Evolutionary conservation across 176 grass and related monocot genomes (phyloP), one percentile per base, ranked within the genome.

Genomic region (Canna indica): DNA sequence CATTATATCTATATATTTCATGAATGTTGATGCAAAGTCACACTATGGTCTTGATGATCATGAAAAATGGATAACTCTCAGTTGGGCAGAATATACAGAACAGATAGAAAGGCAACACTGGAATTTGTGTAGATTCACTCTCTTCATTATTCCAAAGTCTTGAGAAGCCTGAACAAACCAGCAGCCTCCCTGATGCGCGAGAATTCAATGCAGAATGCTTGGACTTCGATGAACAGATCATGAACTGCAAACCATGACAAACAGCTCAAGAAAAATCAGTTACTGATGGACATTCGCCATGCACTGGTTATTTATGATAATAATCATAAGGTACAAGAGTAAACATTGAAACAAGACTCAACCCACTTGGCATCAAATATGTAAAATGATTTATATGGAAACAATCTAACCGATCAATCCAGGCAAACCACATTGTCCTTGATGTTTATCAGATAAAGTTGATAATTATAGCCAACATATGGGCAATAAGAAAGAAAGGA

Each of bases 141-240:
- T 11, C 41, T 44, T 73, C 50, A 67, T 96, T 72, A 97, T 75
- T 96, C 88, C 79, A 92, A 60, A 25, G 86, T 83, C 62, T 97
- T 97, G 2, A 97, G 81, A 41, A 97, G 88, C 73, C 93, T 97
- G 72, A 97, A 97, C 60, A 92, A 79, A 16, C 77, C 84, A 25
- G 84, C 88, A 6, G 88, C 88, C 69, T 97, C 93, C 72, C 88
- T 97, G 77, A 97, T 92, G 27, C 88, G 79, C 0, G 86, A 92
- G 62, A 92, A 97, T 20, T 86, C 89, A 12, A 97, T 92, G 82
- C 93, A 97, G 75, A 97, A 97, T 4, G 93, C 93, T 57, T 97
- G 93, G 67, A 97, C 93, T 79, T 97, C 86, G 1, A 92, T 81
- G 75, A 97, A 79, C 6, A 97, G 82, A 90, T 97, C 93, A 81